Percentiles rank a stretch among this genome's conserved stretches.
These are phyloP conservation scores for Lindgomyces ingoldianus DNA, from an alignment of 495 filamentous ascomycete genomes.

Conservation along the genomic window DNA sequence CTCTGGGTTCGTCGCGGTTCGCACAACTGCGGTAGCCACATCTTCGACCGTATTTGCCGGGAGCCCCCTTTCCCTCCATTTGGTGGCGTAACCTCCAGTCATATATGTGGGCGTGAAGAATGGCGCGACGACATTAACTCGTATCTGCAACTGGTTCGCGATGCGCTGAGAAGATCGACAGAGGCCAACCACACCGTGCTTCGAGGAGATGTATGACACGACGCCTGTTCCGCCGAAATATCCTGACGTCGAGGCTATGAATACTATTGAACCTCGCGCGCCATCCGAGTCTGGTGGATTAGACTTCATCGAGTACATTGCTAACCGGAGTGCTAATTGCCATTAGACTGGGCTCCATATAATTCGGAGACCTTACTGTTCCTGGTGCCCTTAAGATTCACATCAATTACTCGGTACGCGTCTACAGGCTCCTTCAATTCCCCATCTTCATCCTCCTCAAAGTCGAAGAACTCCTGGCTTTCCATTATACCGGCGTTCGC, in stretches of 20 bases:
- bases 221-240: slow-evolving; percentile 31
- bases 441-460: slow-evolving; percentile 47
- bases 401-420: slow-evolving; percentile 44
- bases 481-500: slow-evolving; percentile 54
- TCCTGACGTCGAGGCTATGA: slow-evolving; percentile 32
- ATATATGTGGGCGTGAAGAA: slow-evolving; percentile 37
- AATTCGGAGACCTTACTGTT: slow-evolving; percentile 36
- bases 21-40: slow-evolving; percentile 23
- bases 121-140: slow-evolving; percentile 27
- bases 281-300: slow-evolving; percentile 17
- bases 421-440: slow-evolving; percentile 47
- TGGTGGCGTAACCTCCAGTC: slow-evolving; percentile 19
- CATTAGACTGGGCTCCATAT: background rate
- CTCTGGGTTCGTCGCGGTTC: slow-evolving; percentile 7
- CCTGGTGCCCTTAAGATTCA: slow-evolving; percentile 50
- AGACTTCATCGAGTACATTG: slow-evolving; percentile 23
- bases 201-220: slow-evolving; percentile 26
- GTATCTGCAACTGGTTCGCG: slow-evolving; percentile 18
- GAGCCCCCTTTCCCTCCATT: slow-evolving; percentile 24
- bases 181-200: slow-evolving; percentile 29
- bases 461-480: slow-evolving; percentile 46
- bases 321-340: slow-evolving; percentile 24
- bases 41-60: slow-evolving; percentile 32
- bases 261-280: slow-evolving; percentile 21
- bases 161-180: slow-evolving; percentile 18